Base-by-base conservation (phyloP, 257 asterid genomes). In the Mitragyna speciosa region DNA sequence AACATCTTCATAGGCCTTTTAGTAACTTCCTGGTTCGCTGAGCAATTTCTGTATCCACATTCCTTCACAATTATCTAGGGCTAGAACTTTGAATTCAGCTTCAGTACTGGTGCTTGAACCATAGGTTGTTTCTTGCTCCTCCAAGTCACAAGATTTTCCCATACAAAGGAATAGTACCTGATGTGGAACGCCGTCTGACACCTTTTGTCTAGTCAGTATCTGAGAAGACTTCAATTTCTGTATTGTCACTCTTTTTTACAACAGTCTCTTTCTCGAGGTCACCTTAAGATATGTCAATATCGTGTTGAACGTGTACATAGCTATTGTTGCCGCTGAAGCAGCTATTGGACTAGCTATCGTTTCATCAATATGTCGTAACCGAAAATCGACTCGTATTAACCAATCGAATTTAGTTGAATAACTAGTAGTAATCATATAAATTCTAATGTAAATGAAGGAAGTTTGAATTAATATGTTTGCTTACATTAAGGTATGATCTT, bases 71-170 rank as follows among this genome's bases (percentile, higher is more conserved):
- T 47, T 51, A 2, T 31, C 81, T 2, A 39, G 65, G 1, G 73
- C 66, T 1, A 78, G 26, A 4, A 67, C 51, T 52, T 39, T 67
- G 22, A 66, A 69, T 49, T 78, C 68, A 26, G 45, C 47, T 20
- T 78, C n/a, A 5, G 36, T 68, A 51, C 76, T 78, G 22, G 47
- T 45, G 15, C 54, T 43, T 3, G 75, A 68, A n/a, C 76, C 7
- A 67, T 31, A 14, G 8, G 1, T 78, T 47, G 67, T 51, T 78
- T 78, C 31, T 78, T 67, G 33, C 68, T 67, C 30, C 65, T 51
- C 81, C 67, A 78, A n/a, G 75, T 43, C 12, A 78, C 75, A 1
- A 67, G 68, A 51, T 68, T 78, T n/a, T 52, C 75, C 49, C n/a
- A 65, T 2, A 78, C 33, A 26, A 28, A 78, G 0, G 75, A 15